Base-by-base conservation (phyloP, 2,329 filamentous ascomycete genomes). In the Neophaeococcomyces mojaviensis region DNA sequence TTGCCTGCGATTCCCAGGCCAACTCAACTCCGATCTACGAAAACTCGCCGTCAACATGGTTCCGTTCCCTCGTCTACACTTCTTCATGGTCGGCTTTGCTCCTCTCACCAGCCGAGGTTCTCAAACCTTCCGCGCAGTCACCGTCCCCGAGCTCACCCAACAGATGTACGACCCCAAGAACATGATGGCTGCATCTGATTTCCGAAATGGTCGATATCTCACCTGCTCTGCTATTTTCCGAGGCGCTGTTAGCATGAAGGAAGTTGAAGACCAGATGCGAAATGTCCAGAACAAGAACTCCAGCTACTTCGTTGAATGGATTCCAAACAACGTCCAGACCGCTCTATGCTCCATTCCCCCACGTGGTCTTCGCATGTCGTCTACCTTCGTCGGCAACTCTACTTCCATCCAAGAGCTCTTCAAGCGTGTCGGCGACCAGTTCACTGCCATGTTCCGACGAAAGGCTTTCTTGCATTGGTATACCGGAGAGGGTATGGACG, bases 381-480 rank as follows among this genome's bases (percentile, higher is more conserved):
- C 90, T 38, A 98, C 92, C 68, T 98, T 98, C 62, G 88, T 98
- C 60, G 92, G 92, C 67, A 98, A 98, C 84, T 96, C 89, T 56
- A 98, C 92, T 62, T 94, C 90, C 58, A 98, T 98, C 74, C 92
- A 98, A 80, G 92, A 98, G 78, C 86, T 98, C 63, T 98, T 98
- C 86, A 97, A 98, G 88, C 90, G 92, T 82, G 78, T 98, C 62
- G 92, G 92, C 68, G 92, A 98, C 73, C 92, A 98, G 77, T 98
- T 98, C 82, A 89, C 85, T 75, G 92, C 89, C 69, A 98, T 98
- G 92, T 98, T 98, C 85, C 82, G 92, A 77, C 88, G 92, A 76
- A 98, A 97, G 86, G 92, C 92, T 83, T 98, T 98, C 88, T 87
- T 98, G 82, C 92, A 97, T 79, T 98, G 92, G 92, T 98, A 98